Base-by-base conservation (phyloP, 2,329 filamentous ascomycete species). In the Berkeleyomyces rouxiae region DNA sequence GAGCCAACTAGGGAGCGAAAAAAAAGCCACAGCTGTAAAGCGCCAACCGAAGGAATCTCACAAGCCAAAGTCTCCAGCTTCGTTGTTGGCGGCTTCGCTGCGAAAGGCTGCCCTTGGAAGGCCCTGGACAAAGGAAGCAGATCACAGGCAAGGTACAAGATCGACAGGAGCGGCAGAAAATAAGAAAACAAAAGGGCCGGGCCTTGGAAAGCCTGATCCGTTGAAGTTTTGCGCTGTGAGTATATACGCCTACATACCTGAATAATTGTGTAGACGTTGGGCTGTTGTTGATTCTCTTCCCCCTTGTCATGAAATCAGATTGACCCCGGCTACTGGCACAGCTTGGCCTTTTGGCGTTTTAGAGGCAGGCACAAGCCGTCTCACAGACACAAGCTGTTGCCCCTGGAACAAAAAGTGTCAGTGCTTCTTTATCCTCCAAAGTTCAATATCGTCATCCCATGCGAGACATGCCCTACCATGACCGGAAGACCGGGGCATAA, bases 81-180 rank as follows among this genome's bases (percentile, higher is more conserved):
- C 16, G 11, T 55, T 10, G 33, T 7, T n/a, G 13, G 39, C 36
- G 3, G 7, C 33, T 55, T 55, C 11, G 16, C 51, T n/a, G 13
- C 33, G 33, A 47, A 4, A 55, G 37, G 37, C 7, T 4, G 13
- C 13, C 33, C 33, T 53, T 55, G 51, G 33, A 23, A 23, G 23
- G 43, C 3, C 43, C 43, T n/a, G 11, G 43, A n/a, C 43, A 46
- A 46, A 46, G 43, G 13, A 37, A 55, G 51, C 51, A 55, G 51
- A 55, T 55, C 51, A 55, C 33, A 55, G 51, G 51, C 51, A 55
- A 55, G 51, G 33, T 36, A 55, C 51, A 55, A 39, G 51, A 55
- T 55, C 51, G 33, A 55, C 51, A 55, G 51, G 51, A 55, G 51
- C 51, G 33, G 51, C 51, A 55, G 51, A 11, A 55, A 51, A 49